These are phyloP conservation scores for Chimonanthus salicifolius DNA, from an alignment of 164 flowering plant species.

Conservation along the genomic window DNA sequence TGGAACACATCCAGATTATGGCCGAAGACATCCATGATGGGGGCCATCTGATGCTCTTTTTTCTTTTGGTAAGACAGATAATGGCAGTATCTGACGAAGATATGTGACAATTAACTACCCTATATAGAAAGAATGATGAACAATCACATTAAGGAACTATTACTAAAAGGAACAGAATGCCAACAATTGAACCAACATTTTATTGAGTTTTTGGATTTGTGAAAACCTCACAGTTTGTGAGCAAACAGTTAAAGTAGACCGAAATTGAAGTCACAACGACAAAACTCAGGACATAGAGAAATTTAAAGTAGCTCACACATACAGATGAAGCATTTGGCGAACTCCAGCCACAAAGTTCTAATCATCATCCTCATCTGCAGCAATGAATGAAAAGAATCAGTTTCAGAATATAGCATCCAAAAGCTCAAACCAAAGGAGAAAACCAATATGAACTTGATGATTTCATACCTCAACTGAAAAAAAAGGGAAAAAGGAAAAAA, in stretches of 20 bases:
- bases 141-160: no score
- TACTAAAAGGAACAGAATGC: no score
- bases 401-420: not conserved
- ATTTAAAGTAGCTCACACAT: not conserved
- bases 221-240: not conserved
- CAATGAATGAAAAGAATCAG: not conserved
- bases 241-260: not conserved
- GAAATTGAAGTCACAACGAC: not conserved
- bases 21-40: no score
- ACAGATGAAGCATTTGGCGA: not conserved
- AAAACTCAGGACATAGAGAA: not conserved
- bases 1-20: no score
- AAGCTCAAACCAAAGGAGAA: not conserved
- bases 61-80: no score
- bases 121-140: no score
- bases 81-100: no score
- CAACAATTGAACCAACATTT: no score
- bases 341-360: not conserved
- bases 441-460: not conserved
- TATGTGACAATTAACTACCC: no score
- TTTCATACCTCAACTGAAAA: not conserved
- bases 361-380: not conserved
- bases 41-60: no score
- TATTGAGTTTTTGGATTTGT: no score
- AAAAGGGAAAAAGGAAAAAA: not conserved